Conservation (phyloP, 2,329 filamentous ascomycete species). For the Colletotrichum sp. region DNA sequence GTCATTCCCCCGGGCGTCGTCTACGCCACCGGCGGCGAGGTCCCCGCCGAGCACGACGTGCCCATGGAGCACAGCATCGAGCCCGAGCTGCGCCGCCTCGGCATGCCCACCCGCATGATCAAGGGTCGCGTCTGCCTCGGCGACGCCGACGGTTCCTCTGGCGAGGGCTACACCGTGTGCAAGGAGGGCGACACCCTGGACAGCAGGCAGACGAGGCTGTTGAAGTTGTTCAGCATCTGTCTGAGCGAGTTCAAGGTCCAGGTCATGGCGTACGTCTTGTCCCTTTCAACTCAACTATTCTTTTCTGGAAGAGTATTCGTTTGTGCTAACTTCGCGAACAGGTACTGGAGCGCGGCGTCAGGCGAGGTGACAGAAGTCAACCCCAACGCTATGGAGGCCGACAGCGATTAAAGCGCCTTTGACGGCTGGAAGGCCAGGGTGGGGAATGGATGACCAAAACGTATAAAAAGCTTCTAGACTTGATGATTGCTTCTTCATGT, state of each 20-base stretch:
- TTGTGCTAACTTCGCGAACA: slow-evolving; percentile 25
- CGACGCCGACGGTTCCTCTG: slow-evolving; percentile 49
- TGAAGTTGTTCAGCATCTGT: slow-evolving; percentile 93
- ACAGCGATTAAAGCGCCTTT: slow-evolving; percentile 12
- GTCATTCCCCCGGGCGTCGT: slow-evolving; percentile 84
- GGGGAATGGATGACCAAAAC: not conserved
- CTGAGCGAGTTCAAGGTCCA: slow-evolving; percentile 89
- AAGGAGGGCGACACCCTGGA: slow-evolving; percentile 85
- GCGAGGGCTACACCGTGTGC: slow-evolving; percentile 76
- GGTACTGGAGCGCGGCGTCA: slow-evolving; percentile 67
- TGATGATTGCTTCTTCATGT: slow-evolving; percentile 22
- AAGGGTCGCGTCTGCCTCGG: slow-evolving; percentile 85
- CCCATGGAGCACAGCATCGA: slow-evolving; percentile 88
- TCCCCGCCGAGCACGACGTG: slow-evolving; percentile 81
- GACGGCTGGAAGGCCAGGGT: not conserved
- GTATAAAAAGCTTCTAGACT: slow-evolving; percentile 16
- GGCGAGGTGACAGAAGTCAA: slow-evolving; percentile 63
- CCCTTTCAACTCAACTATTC: not conserved
- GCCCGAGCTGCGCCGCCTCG: slow-evolving; percentile 86
- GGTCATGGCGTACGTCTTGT: slow-evolving; percentile 68
- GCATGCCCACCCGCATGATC: slow-evolving; percentile 86
- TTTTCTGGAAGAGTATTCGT: too few relatives aligned
- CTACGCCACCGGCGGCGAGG: slow-evolving; percentile 79
- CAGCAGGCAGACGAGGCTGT: slow-evolving; percentile 86
- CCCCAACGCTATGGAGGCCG: slow-evolving; percentile 41